phyloP scores from a whole-genome alignment of 2,329 filamentous ascomycete genomes.

The Tympanopsis confertula region DNA sequence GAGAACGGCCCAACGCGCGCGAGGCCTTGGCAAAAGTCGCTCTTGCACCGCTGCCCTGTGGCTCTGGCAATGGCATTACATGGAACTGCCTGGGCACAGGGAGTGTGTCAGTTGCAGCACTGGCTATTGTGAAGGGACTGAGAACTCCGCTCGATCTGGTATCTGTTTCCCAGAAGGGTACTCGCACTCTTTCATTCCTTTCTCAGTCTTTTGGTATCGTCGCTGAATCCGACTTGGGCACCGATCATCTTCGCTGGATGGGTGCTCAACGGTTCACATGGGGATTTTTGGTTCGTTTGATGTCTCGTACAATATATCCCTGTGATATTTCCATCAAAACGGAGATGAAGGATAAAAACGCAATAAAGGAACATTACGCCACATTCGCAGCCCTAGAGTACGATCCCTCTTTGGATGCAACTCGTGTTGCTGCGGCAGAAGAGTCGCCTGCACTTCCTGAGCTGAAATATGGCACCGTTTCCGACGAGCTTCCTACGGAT shows the following conservation, averaged over 20 bases:
- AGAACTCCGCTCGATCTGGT: conserved; percentile 48
- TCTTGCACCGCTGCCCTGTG: conserved; percentile 51
- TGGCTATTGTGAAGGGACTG: conserved; percentile 46
- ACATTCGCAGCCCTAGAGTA: not conserved
- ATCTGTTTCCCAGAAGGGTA: conserved; percentile 48
- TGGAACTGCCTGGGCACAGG: conserved; percentile 52
- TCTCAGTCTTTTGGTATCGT: conserved; percentile 56
- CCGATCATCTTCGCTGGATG: conserved; percentile 59
- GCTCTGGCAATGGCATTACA: conserved; percentile 56
- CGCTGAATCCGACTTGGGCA: conserved; percentile 53
- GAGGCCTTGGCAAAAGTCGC: conserved; percentile 47
- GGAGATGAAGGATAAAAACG: conserved; percentile 42
- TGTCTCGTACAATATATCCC: conserved; percentile 48
- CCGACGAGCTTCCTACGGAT: conserved; percentile 38
- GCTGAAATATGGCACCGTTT: conserved; percentile 45
- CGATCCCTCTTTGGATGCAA: no score
- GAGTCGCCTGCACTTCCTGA: conserved; percentile 29
- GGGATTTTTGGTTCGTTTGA: conserved; percentile 45
- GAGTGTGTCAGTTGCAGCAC: conserved; percentile 44
- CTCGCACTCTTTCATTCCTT: conserved; percentile 48
- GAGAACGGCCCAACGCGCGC: conserved; percentile 41
- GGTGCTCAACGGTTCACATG: conserved; percentile 53
- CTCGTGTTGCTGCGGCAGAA: no score
- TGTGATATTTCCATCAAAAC: conserved; percentile 52
- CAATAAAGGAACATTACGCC: conserved; percentile 43